Conservation (phyloP, 2,329 filamentous ascomycete genomes). For the Colletotrichum gigasporum region DNA sequence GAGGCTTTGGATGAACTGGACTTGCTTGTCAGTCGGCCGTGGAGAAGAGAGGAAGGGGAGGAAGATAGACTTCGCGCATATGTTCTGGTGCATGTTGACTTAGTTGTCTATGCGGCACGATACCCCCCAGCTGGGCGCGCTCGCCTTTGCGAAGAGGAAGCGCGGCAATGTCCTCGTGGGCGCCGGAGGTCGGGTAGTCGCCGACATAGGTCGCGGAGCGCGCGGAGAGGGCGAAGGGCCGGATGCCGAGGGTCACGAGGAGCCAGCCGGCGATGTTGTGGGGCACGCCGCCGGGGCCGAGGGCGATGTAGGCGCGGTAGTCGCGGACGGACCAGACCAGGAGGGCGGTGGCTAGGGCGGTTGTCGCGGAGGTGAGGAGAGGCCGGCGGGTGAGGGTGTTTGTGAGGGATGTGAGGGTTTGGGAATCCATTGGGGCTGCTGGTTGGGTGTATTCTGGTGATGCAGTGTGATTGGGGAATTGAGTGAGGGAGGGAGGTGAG, state of each 20-base stretch:
- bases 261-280: conserved; percentile 53
- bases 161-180: conserved; percentile 1
- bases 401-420: background rate
- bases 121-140: conserved; percentile 13
- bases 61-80: conserved; percentile 7
- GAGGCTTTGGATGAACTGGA: conserved; percentile 11
- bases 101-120: conserved; percentile 28
- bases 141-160: background rate
- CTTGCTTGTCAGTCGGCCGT: background rate
- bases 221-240: conserved; percentile 21
- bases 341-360: background rate
- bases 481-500: background rate
- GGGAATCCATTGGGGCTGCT: background rate
- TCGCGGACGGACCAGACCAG: conserved; percentile 18
- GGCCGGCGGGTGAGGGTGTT: background rate
- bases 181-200: conserved; percentile 14
- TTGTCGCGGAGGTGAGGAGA: background rate
- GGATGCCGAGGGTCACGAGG: conserved; percentile 28
- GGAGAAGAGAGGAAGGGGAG: background rate
- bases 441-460: no score
- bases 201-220: conserved; percentile 1
- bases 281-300: conserved; percentile 55
- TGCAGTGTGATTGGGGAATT: no score
- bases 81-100: conserved; percentile 24
- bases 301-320: conserved; percentile 51